Evolutionary conservation across 805 yeast species (phyloP).

Genomic region (Lipomyces yamanashiensis): DNA sequence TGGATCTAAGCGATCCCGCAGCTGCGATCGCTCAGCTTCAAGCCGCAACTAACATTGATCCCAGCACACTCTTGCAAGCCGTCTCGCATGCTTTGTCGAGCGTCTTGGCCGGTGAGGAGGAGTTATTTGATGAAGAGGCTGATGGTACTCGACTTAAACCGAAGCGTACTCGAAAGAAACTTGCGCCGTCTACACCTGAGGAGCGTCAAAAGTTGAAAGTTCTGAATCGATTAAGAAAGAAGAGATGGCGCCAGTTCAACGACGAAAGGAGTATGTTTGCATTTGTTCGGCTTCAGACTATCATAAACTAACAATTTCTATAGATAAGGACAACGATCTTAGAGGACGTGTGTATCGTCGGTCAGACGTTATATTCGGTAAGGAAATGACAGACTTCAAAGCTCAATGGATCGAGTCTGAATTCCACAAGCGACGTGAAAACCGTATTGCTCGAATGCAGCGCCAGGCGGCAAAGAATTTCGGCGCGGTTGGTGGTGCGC

Average conservation of each 20-base stretch:
- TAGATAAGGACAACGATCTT: conserved; percentile 80
- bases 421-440: conserved; percentile 66
- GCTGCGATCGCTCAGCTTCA: conserved; percentile 33
- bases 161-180: conserved; percentile 7
- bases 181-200: conserved; percentile 39
- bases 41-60: conserved; percentile 32
- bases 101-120: conserved; percentile 26
- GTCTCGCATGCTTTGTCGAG: conserved; percentile 30
- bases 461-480: conserved; percentile 8
- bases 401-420: conserved; percentile 75
- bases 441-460: conserved; percentile 54
- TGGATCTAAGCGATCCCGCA: conserved; percentile 34
- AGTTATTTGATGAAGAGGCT: conserved; percentile 14
- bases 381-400: conserved; percentile 56
- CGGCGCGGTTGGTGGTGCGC: conserved; percentile 10
- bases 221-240: conserved; percentile 77
- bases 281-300: neutral
- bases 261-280: conserved; percentile 57
- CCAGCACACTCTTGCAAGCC: conserved; percentile 32
- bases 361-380: conserved; percentile 71
- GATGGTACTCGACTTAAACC: conserved; percentile 4
- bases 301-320: neutral
- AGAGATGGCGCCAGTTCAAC: conserved; percentile 82
- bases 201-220: conserved; percentile 62
- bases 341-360: conserved; percentile 76